Evolutionary conservation across 257 asterid genomes (phyloP).

Genomic region (Coffea canephora): DNA sequence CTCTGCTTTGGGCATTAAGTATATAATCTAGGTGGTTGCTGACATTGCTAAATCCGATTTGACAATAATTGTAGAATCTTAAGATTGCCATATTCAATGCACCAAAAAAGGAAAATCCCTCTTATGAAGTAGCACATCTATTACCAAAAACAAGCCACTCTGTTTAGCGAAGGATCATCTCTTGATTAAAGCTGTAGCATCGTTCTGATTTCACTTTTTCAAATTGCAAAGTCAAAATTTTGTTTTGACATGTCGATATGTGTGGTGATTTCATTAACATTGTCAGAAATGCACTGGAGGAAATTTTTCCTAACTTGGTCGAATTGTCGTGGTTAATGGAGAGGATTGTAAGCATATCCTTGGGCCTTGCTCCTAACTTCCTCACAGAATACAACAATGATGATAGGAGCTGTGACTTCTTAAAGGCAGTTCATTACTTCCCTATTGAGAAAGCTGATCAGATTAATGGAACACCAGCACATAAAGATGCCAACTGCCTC

Average conservation of each 20-base stretch:
- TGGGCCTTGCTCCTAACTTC: conserved; percentile 37
- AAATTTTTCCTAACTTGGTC: conserved; percentile 30
- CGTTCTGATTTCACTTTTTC: neutral
- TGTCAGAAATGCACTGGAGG: conserved; percentile 36
- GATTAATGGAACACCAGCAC: conserved; percentile 28
- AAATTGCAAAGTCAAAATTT: too few relatives aligned
- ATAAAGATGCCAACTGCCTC: conserved; percentile 37
- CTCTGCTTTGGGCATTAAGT: too few relatives aligned
- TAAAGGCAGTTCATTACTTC: conserved; percentile 36
- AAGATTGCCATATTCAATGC: too few relatives aligned
- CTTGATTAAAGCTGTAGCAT: too few relatives aligned
- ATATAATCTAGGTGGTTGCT: too few relatives aligned
- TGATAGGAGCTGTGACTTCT: conserved; percentile 50
- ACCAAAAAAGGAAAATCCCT: too few relatives aligned
- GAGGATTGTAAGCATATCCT: conserved; percentile 38
- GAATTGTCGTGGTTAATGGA: conserved; percentile 13
- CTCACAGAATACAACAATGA: conserved; percentile 41
- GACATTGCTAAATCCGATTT: too few relatives aligned
- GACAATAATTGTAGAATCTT: too few relatives aligned
- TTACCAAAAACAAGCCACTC: too few relatives aligned
- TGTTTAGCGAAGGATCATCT: too few relatives aligned
- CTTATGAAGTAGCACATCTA: too few relatives aligned
- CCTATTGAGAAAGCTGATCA: conserved; percentile 32
- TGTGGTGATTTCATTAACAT: too few relatives aligned
- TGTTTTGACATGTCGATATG: neutral